Conservation (phyloP, 805 yeast genomes). For the Wickerhamomyces silvicola region DNA sequence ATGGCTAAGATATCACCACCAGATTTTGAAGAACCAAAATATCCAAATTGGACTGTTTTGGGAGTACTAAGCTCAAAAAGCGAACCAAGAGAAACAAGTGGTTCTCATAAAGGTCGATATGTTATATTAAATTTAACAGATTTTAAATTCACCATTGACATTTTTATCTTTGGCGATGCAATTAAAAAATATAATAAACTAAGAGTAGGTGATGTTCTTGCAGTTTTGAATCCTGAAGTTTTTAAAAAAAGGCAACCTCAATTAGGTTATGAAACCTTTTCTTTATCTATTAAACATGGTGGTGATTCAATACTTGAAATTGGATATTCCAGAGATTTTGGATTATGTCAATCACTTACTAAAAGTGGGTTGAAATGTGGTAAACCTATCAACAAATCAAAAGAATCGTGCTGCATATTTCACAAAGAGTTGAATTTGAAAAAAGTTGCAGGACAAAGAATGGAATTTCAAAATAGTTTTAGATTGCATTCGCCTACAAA, state of each 20-base stretch:
- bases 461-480: slow-evolving; percentile 66
- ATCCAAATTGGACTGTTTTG: slow-evolving; percentile 72
- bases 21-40: slow-evolving; percentile 57
- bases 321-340: slow-evolving; percentile 65
- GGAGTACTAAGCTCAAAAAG: slow-evolving; percentile 62
- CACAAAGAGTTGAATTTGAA: slow-evolving; percentile 58
- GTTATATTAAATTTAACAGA: slow-evolving; percentile 62
- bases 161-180: slow-evolving; percentile 62
- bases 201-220: slow-evolving; percentile 66
- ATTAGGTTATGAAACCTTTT: slow-evolving; percentile 33
- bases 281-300: slow-evolving; percentile 45
- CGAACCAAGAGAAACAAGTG: slow-evolving; percentile 40
- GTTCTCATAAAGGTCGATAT: slow-evolving; percentile 41
- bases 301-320: slow-evolving; percentile 58
- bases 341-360: slow-evolving; percentile 47
- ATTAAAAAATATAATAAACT: slow-evolving; percentile 69
- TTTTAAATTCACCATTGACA: slow-evolving; percentile 50
- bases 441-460: slow-evolving; percentile 50
- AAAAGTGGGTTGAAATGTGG: slow-evolving; percentile 49
- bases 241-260: slow-evolving; percentile 24
- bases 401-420: slow-evolving; percentile 56
- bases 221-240: slow-evolving; percentile 68
- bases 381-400: slow-evolving; percentile 50
- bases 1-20: slow-evolving; percentile 67
- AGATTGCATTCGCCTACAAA: slow-evolving; percentile 50